Evolutionary conservation across 495 filamentous ascomycete genomes (phyloP).

Genomic region (Hypoxylon crocopeplum): DNA sequence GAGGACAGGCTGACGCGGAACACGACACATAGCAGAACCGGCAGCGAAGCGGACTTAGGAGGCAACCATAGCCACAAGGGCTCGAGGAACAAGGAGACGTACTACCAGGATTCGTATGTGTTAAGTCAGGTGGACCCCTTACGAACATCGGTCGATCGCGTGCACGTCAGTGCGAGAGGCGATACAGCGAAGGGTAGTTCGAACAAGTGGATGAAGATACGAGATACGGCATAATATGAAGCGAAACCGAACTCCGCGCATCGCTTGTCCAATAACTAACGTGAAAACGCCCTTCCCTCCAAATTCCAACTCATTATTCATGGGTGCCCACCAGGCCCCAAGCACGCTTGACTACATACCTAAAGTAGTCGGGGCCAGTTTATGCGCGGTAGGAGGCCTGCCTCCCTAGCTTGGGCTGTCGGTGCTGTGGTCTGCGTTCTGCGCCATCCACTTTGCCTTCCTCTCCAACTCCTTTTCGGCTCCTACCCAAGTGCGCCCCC

Average conservation of each 20-base stretch:
- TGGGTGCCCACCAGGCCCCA: background rate
- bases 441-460: constrained; percentile 27
- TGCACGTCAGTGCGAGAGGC: constrained; percentile 24
- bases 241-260: constrained; percentile 1
- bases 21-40: constrained; percentile 27
- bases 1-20: constrained; percentile 32
- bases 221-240: constrained; percentile 11
- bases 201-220: constrained; percentile 33
- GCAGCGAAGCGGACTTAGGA: constrained; percentile 28
- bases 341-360: no score
- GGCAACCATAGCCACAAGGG: background rate
- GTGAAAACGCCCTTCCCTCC: no score
- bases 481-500: constrained; percentile 53
- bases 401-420: background rate
- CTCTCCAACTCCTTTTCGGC: constrained; percentile 38
- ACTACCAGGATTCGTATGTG: constrained; percentile 37
- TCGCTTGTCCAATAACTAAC: no score
- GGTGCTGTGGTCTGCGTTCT: background rate
- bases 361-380: no score
- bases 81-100: constrained; percentile 21
- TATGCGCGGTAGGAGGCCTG: background rate
- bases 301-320: background rate
- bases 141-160: constrained; percentile 20
- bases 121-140: constrained; percentile 37
- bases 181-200: constrained; percentile 16